Evolutionary conservation across 2,329 filamentous ascomycete genomes (phyloP).

Genomic region (Microcyclosporella mali): DNA sequence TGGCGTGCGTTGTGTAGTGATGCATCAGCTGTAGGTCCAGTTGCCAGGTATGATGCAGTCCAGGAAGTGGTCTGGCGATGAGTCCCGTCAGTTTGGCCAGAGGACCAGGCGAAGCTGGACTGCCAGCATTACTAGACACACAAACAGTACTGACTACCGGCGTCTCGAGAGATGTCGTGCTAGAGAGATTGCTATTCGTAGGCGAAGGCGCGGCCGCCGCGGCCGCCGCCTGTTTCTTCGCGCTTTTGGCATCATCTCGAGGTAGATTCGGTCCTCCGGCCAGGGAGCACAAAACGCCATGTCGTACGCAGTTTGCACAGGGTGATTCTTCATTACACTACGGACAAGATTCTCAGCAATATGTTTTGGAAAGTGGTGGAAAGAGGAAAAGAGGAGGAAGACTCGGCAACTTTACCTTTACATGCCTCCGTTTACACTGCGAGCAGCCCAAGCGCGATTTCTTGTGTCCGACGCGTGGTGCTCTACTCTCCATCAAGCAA

Average conservation of each 20-base stretch:
- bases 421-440: conserved; percentile 30
- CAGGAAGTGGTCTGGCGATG: conserved; percentile 20
- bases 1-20: conserved; percentile 23
- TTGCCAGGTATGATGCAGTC: conserved; percentile 22
- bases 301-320: conserved; percentile 28
- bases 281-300: conserved; percentile 27
- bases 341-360: background rate
- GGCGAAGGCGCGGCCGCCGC: conserved; percentile 17
- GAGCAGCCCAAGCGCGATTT: conserved; percentile 28
- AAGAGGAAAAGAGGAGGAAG: background rate
- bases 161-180: conserved; percentile 14
- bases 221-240: conserved; percentile 18
- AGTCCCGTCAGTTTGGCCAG: conserved; percentile 23
- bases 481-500: conserved; percentile 19
- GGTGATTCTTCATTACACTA: conserved; percentile 29
- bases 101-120: conserved; percentile 11
- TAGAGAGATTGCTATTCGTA: background rate
- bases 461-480: conserved; percentile 27
- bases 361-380: too few relatives aligned
- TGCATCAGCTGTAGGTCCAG: conserved; percentile 29
- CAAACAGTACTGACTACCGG: conserved; percentile 6
- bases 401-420: conserved; percentile 24
- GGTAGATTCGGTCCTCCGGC: conserved; percentile 28
- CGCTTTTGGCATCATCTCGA: conserved; percentile 24
- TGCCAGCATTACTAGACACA: conserved; percentile 9